Percentiles rank a stretch among this genome's conserved stretches.
phyloP scores from a whole-genome alignment of 768 basidiomycete genomes.

The Mycena venus region DNA sequence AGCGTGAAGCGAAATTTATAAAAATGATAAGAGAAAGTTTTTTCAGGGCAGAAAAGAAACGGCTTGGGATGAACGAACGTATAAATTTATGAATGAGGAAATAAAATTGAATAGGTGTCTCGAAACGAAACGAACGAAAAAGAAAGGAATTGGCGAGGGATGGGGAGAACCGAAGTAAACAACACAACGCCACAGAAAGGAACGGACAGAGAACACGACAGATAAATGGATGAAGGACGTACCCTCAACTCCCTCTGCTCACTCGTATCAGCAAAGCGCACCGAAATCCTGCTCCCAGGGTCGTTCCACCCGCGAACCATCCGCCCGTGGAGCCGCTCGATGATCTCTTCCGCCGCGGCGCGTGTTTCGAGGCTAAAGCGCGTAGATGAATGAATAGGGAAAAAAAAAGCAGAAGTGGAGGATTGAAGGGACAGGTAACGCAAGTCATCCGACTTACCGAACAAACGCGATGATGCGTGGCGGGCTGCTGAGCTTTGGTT shows the following conservation, averaged over 20 bases:
- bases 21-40: too few relatives aligned
- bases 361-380: constrained; percentile 76
- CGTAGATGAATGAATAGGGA: neutral
- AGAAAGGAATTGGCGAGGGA: neutral
- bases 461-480: constrained; percentile 88
- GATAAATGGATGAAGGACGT: constrained; percentile 40
- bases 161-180: too few relatives aligned
- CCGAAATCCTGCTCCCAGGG: constrained; percentile 80
- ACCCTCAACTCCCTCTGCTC: constrained; percentile 86
- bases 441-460: constrained; percentile 58
- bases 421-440: neutral
- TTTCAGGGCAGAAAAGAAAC: too few relatives aligned
- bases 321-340: constrained; percentile 83
- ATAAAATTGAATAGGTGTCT: too few relatives aligned
- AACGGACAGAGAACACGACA: neutral
- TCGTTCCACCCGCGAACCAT: constrained; percentile 88
- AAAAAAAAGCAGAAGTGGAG: neutral
- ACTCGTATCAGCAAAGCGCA: constrained; percentile 82
- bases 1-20: too few relatives aligned
- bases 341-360: constrained; percentile 79
- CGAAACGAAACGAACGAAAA: neutral
- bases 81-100: too few relatives aligned
- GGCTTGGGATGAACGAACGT: too few relatives aligned
- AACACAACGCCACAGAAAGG: too few relatives aligned
- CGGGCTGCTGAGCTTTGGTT: constrained; percentile 80